Base-by-base conservation (phyloP, 1,139 yeast species). In the Saccharomyces hybrid region DNA sequence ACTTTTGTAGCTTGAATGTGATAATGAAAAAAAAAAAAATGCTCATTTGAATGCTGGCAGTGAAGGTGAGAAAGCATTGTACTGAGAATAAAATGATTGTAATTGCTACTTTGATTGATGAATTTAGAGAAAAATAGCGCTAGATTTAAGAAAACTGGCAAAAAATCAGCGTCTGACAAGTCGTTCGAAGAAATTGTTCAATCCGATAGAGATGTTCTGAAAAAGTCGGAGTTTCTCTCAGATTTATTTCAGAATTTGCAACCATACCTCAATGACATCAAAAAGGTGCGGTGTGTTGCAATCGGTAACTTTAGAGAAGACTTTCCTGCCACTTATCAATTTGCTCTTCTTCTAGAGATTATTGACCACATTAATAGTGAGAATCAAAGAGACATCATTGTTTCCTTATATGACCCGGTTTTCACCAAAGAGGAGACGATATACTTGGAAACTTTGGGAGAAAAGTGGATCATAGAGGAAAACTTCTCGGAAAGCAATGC, bases 351-450 rank as follows among this genome's bases (percentile, higher is more conserved):
- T 26, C 56, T 71, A 7, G 73, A 76, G 29, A 51, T 85, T 1
- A 64, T 68, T 0, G 56, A 57, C 1, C 46, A 44, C n/a, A 26
- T 63, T 2, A 16, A 29, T 6, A 54, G 63, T 3, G 62, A 72
- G 2, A 44, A 60, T 0, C 58, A 73, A 1, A 34, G 54, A 0
- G 42, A 54, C 0, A 9, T 58, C 0, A 13, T 64, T 1, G 66
- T 84, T 0, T 76, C 85, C 0, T 59, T 82, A 0, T 86, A 76
- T 68, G 95, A 87, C 62, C 95, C 95, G 0, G 77, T 79, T 0
- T 84, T 85, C 59, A 69, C 71, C 2, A 66, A 68, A 0, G 60
- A 67, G 13, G 95, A 87, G 59, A 51, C 51, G 11, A 62, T 63
- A 5, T 61, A 75, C 20, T 65, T 81, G 3, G 53, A 54, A 1